A percentile compares a stretch with the other conserved stretches of the same genome.
Evolutionary conservation across 2,329 filamentous ascomycete species (phyloP).

Genomic region (Aspergillus texensis): DNA sequence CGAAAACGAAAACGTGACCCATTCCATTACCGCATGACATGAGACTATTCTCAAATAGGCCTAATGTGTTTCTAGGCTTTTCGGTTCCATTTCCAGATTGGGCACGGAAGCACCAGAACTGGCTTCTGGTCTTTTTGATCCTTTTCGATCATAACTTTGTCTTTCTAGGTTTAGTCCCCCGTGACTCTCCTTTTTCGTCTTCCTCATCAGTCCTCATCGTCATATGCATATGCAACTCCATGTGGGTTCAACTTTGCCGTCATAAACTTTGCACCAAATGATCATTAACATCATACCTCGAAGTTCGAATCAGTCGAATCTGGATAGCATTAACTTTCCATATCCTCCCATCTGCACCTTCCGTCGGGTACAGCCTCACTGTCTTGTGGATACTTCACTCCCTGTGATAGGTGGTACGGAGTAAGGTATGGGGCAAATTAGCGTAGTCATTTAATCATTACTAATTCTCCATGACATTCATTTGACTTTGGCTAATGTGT

Average conservation of each 20-base stretch:
- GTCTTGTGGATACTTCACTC: neutral
- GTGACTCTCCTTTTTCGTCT: neutral
- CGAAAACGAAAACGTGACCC: neutral
- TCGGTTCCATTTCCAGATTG: neutral
- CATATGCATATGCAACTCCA: neutral
- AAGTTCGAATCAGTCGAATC: no score
- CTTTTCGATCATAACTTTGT: neutral
- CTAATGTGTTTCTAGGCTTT: neutral
- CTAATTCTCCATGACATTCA: slow-evolving; percentile 1
- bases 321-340: neutral
- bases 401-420: neutral
- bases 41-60: neutral
- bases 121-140: neutral
- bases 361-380: neutral
- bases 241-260: neutral
- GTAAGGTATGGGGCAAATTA: neutral
- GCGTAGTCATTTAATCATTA: neutral
- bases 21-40: neutral
- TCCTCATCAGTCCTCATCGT: neutral
- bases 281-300: neutral
- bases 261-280: neutral
- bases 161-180: neutral
- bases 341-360: neutral
- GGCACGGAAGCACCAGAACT: neutral
- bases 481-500: neutral